phyloP scores from a whole-genome alignment of 2,329 filamentous ascomycete genomes.

The Fusarium poae region DNA sequence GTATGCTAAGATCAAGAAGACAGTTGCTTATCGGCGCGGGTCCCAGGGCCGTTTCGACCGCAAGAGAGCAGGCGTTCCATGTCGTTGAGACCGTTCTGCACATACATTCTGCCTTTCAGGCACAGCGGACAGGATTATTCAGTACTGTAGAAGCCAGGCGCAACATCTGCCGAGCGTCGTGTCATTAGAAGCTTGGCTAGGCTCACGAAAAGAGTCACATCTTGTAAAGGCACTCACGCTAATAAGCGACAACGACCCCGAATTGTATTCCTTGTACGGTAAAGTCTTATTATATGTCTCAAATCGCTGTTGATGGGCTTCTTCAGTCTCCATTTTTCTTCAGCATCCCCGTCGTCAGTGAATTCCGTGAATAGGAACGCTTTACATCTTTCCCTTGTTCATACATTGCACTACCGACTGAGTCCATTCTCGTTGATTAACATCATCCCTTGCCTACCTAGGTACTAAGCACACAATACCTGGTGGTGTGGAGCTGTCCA shows the following conservation, averaged over 20 bases:
- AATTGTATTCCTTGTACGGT: slow-evolving; percentile 3
- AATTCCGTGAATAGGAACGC: neutral
- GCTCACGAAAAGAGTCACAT: slow-evolving; percentile 6
- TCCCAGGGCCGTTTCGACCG: neutral
- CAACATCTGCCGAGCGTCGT: slow-evolving; percentile 12
- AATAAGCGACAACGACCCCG: neutral
- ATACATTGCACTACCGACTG: slow-evolving; percentile 3
- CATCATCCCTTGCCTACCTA: neutral
- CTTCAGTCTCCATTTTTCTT: slow-evolving; percentile 20
- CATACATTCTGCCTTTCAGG: slow-evolving; percentile 12
- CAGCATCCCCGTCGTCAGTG: slow-evolving; percentile 6
- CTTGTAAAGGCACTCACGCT: too few relatives aligned
- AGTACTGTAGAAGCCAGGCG: slow-evolving; percentile 9
- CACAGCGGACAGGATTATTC: neutral
- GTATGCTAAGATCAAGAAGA: slow-evolving; percentile 4
- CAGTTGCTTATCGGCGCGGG: slow-evolving; percentile 9
- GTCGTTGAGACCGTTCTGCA: slow-evolving; percentile 1
- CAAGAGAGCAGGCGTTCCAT: slow-evolving; percentile 4
- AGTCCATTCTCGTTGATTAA: neutral
- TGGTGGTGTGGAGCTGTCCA: slow-evolving; percentile 20
- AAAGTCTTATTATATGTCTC: slow-evolving; percentile 14
- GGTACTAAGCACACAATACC: slow-evolving; percentile 7
- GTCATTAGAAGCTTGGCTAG: slow-evolving; percentile 26
- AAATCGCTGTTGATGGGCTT: slow-evolving; percentile 8
- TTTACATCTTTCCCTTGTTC: neutral